Conservation (phyloP, 2,329 filamentous ascomycete genomes). For the Pseudogymnoascus sp. region DNA sequence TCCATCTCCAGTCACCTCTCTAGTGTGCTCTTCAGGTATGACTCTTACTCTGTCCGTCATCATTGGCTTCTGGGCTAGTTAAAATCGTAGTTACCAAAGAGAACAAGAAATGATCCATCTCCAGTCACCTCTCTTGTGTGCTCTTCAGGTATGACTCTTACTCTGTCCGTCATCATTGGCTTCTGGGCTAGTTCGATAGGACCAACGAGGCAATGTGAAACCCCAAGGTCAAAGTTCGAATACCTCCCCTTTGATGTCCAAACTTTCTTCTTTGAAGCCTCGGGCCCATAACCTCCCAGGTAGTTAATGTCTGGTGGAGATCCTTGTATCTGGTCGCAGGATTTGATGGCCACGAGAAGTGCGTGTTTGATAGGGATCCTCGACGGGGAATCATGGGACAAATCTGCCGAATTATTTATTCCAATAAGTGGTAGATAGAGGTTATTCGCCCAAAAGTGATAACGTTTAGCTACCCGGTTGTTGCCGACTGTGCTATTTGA, state of each 20-base stretch:
- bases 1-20: constrained; percentile 3
- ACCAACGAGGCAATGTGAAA: not conserved
- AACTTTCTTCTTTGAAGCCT: not conserved
- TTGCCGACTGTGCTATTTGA: not conserved
- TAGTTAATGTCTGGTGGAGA: not conserved
- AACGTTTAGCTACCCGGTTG: not conserved
- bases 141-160: not conserved
- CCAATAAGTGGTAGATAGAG: not conserved
- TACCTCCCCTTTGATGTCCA: constrained; percentile 5
- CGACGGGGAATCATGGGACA: not conserved
- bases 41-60: not conserved
- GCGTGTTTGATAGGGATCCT: not conserved
- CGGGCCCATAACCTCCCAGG: not conserved
- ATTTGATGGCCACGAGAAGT: constrained; percentile 1
- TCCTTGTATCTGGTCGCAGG: constrained; percentile 7
- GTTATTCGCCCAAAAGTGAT: constrained; percentile 2
- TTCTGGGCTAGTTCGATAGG: not conserved
- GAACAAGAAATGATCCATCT: constrained; percentile 5
- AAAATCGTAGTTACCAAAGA: constrained; percentile 9
- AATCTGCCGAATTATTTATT: not conserved
- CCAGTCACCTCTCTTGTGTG: not conserved
- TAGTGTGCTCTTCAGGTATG: not conserved
- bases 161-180: not conserved
- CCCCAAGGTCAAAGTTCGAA: constrained; percentile 4
- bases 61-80: not conserved